Evolutionary conservation across 2,329 filamentous ascomycete species (phyloP).

Genomic region (Ceratocystis destructans): DNA sequence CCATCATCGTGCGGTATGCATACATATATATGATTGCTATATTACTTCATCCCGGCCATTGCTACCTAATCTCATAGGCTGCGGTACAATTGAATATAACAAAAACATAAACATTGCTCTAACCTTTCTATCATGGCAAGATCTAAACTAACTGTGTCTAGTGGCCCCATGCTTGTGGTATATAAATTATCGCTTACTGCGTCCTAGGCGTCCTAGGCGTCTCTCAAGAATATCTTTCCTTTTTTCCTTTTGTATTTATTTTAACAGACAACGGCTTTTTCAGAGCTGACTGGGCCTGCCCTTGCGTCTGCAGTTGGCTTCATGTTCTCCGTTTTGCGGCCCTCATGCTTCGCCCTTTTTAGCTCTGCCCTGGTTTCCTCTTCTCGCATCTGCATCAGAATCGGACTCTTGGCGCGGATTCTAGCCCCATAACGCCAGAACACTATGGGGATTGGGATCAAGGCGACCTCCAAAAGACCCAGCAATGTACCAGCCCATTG

Average conservation of each 20-base stretch:
- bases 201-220: background rate
- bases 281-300: background rate
- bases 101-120: background rate
- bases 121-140: background rate
- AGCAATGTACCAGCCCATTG: conserved; percentile 70
- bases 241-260: background rate
- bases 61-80: background rate
- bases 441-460: conserved; percentile 67
- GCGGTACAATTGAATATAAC: background rate
- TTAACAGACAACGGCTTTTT: background rate
- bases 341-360: conserved; percentile 14
- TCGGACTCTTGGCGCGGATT: conserved; percentile 39
- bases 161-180: background rate
- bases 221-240: background rate
- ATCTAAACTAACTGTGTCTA: conserved; percentile 4
- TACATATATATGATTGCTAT: background rate
- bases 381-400: conserved; percentile 34
- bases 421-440: conserved; percentile 52
- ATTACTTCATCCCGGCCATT: background rate
- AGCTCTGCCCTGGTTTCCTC: conserved; percentile 29
- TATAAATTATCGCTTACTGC: background rate
- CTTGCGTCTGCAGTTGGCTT: background rate
- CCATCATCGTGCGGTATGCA: background rate
- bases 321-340: background rate
- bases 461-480: conserved; percentile 55